Conservation (phyloP, 164 flowering plant species). For the Paratinospora sagittata region DNA sequence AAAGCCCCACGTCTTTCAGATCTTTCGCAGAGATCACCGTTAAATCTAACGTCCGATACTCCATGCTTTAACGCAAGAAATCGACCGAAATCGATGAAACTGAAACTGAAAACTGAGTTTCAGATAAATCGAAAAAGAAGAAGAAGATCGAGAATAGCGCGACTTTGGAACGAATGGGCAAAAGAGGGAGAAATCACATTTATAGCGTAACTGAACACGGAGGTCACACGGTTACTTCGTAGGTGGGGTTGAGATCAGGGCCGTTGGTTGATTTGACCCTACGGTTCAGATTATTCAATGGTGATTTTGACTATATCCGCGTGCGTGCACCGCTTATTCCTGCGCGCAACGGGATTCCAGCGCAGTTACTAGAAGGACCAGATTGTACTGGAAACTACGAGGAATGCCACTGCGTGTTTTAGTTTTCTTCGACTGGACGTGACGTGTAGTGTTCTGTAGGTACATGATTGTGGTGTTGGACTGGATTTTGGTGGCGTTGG, state of each 20-base stretch:
- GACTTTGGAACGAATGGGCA: neutral
- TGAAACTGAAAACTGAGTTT: neutral
- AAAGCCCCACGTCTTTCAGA: constrained; percentile 29
- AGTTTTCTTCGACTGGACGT: too few species aligned
- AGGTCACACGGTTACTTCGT: neutral
- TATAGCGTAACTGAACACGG: constrained; percentile 1
- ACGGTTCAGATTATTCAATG: neutral
- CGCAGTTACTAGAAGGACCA: neutral
- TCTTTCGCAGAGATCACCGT: constrained; percentile 33
- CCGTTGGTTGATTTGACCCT: neutral
- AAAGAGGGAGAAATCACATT: neutral
- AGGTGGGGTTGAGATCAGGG: neutral
- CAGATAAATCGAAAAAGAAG: neutral
- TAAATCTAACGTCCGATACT: constrained; percentile 28
- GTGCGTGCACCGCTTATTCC: neutral
- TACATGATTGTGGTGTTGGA: too few species aligned
- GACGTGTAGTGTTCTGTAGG: too few species aligned
- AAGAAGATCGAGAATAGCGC: neutral
- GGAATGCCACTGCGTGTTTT: neutral
- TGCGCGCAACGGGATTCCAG: neutral
- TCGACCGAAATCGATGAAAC: neutral
- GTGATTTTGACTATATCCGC: neutral
- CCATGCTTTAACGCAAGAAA: constrained; percentile 30
- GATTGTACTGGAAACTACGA: neutral
- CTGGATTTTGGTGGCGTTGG: too few species aligned